Base-by-base conservation (phyloP, 495 filamentous ascomycete species). In the Neurospora sp. region DNA sequence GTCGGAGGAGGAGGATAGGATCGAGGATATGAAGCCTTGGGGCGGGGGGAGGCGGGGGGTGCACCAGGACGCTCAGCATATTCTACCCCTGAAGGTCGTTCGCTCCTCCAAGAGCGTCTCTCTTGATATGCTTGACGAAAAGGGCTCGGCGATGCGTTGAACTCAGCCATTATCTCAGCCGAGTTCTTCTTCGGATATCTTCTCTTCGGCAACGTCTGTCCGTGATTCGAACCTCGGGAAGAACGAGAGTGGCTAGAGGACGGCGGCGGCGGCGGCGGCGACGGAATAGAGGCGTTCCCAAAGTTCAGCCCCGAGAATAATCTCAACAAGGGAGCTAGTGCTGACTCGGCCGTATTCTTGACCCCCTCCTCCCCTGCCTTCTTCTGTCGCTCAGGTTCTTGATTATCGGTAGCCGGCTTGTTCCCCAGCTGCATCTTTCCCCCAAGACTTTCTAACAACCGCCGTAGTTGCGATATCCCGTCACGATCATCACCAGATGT, bases 121-220 rank as follows among this genome's bases (percentile, higher is more conserved):
- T 59, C 48, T 3, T 8, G 22, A 16, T 27, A 59, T 16, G 48
- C 48, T 8, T 59, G 48, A 2, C 11, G 48, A 31, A 0, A 59
- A 0, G 48, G 48, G 1, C 10, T 31, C 31, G 48, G 48, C 0
- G 0, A 59, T 16, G 12, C 22, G 22, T 59, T 59, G 1, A 31
- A 0, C 0, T 59, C 48, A 0, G 22, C 48, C 0, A 59, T 16
- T 0, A 16, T 1, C 6, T 59, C 48, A 6, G 22, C 48, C 22
- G 22, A 31, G 48, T 31, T 59, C 48, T 8, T 59, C 11, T 27
- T 59, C 10, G 5, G 1, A 7, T 31, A 31, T 14, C 3, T 59
- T 8, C 12, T 48, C n/a, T 48, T 59, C 5, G 48, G 6, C 22
- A 31, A 27, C 3, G 1, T 7, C 1, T 31, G 12, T 12, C 48